phyloP scores from a whole-genome alignment of 345 rosid genomes.

The Toxicodendron radicans region DNA sequence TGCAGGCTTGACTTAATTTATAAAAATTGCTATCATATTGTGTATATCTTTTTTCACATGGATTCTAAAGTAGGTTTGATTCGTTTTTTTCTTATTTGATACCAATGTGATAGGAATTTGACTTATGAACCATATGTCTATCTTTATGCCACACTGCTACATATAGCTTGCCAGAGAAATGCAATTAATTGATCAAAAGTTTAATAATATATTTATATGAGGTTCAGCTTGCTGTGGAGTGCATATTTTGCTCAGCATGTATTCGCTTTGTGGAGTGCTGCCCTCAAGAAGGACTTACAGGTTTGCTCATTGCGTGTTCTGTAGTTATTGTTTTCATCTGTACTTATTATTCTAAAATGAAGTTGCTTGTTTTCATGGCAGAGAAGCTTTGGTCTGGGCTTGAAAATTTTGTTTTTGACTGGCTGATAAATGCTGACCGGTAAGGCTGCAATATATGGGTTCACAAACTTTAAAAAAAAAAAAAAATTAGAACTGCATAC shows the following conservation, averaged over 20 bases:
- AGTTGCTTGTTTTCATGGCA: conserved; percentile 40
- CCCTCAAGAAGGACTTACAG: conserved; percentile 97
- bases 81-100: too few relatives aligned
- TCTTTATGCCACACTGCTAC: neutral
- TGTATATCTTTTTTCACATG: too few relatives aligned
- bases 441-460: conserved; percentile 29
- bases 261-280: conserved; percentile 98
- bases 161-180: neutral
- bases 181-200: conserved; percentile 13
- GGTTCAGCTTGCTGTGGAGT: conserved; percentile 96
- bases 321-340: conserved; percentile 23
- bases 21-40: too few relatives aligned
- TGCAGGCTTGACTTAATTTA: too few relatives aligned
- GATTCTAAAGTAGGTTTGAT: too few relatives aligned
- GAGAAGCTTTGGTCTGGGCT: conserved; percentile 99
- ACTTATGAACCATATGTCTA: neutral
- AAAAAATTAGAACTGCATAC: neutral
- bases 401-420: conserved; percentile 97
- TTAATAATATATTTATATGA: conserved; percentile 27
- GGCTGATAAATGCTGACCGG: conserved; percentile 99
- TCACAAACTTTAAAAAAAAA: conserved; percentile 21
- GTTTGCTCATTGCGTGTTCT: conserved; percentile 43
- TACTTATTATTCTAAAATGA: conserved; percentile 17
- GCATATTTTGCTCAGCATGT: conserved; percentile 99
- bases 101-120: too few relatives aligned